Evolutionary conservation across 306 rosid species (phyloP), one percentile per base, ranked within the genome.

Genomic region (Trichosanthes cucumerina): DNA sequence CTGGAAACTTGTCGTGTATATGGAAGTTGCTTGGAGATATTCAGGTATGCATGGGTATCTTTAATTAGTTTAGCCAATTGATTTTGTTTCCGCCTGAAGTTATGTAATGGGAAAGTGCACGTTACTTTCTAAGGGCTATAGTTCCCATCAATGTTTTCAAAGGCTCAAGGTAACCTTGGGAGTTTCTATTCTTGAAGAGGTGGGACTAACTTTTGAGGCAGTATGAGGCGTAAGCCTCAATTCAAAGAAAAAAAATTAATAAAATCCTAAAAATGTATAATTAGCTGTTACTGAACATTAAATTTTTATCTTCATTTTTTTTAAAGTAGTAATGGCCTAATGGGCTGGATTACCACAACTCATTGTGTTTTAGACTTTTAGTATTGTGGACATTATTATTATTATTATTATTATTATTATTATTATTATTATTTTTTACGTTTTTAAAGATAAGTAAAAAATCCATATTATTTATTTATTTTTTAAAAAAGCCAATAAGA

Each of bases 21-120:
- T 94, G 98, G 98, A 94, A 88, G 84, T 82, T 94, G 80, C 86
- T 80, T 59, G 98, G 93, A 78, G 98, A 94, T 87, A 87, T 92
- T 84, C 91, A 90, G 94, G 98, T 93, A 85, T 49, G 66, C 52
- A 64, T 21, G 53, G 19, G 24, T 75, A 6, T 18, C 23, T 31
- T 31, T 11, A 18, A 41, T 12, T 53, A 26, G 28, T 49, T 34
- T 38, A 8, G 60, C 66, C 36, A 39, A 18, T 13, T 33, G 69
- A 73, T 21, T 34, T 79, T 53, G 9, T 80, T 57, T 73, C 26
- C 3, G 2, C 38, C 4, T 43, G 75, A 46, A 11, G 52, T 43
- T 46, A 46, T 15, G 39, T 44, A 13, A 5, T 23, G 56, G 11
- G 39, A 72, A 72, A 46, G 58, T 46, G 0, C 1, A 38, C 75